Evolutionary conservation across 1,284 basidiomycete species (phyloP), one percentile per base, ranked within the genome.

Genomic region (Sanghuangporus weigelae): DNA sequence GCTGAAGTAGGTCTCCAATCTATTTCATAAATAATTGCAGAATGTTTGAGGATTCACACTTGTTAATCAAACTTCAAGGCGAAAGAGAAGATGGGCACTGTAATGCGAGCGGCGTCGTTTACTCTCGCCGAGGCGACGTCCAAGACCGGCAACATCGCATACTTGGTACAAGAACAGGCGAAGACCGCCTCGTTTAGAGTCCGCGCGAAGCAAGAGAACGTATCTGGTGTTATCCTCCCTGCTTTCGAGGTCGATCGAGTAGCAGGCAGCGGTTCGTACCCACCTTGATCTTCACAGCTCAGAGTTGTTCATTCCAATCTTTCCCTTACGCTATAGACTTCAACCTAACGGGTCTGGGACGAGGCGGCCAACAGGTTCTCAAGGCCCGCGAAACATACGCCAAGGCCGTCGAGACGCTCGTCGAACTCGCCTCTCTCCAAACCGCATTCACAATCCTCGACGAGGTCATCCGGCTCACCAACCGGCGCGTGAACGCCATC

Each of bases 361-460:
- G 97, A 65, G 97, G 97, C 71, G 97, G 97, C 10, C 96, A 99
- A 75, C 96, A 99, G 76, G 91, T 99, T 10, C 83, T 95, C 67
- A 91, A 92, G 67, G 90, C 94, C 16, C 90, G 95, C 72, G 96
- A 99, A 72, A 94, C 94, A 2, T 99, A 98, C 70, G 92, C 96
- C 4, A 98, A 99, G 74, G 97, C 97, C 0, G 88, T 99, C 26
- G 94, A 96, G 74, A 97, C 96, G 1, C 82, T 99, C 16, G 96
- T 99, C 38, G 97, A 99, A 74, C 84, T 99, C 50, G 97, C 97
- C 1, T 98, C 95, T 48, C 79, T 99, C 39, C 90, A 97, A 80
- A 98, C 97, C 0, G 97, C 97, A 5, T 99, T 99, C 79, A 96
- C 93, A 62, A 98, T 99, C 69, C 84, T 99, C 31, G 97, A 99